phyloP scores from a whole-genome alignment of 2,329 filamentous ascomycete genomes.

The Didymella pinodella region DNA sequence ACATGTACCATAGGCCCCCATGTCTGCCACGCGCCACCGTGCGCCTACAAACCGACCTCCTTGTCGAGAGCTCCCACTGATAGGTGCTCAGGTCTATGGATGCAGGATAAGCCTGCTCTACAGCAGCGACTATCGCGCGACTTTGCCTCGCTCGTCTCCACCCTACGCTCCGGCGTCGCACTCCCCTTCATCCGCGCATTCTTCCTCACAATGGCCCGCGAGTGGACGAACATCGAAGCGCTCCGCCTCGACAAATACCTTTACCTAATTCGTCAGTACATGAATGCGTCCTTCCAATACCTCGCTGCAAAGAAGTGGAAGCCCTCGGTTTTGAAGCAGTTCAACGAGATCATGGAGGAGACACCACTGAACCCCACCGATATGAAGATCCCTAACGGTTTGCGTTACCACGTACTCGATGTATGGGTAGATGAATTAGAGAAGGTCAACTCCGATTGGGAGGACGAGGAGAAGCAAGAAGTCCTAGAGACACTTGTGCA shows the following conservation, averaged over 20 bases:
- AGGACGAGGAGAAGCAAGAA: constrained; percentile 42
- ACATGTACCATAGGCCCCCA: neutral
- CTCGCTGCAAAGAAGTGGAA: constrained; percentile 56
- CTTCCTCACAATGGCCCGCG: constrained; percentile 61
- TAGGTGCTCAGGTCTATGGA: constrained; percentile 72
- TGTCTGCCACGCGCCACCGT: neutral
- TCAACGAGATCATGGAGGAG: constrained; percentile 58
- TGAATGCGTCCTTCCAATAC: constrained; percentile 72
- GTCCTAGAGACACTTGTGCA: constrained; percentile 60
- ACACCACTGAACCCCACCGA: constrained; percentile 57
- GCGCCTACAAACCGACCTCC: neutral
- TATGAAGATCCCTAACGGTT: constrained; percentile 76
- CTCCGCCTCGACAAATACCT: constrained; percentile 87
- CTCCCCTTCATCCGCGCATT: constrained; percentile 59
- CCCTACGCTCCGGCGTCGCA: constrained; percentile 59
- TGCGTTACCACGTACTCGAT: constrained; percentile 87
- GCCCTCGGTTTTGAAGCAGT: constrained; percentile 50
- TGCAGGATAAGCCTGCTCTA: constrained; percentile 86
- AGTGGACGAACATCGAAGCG: constrained; percentile 61
- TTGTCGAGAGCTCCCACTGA: constrained; percentile 16
- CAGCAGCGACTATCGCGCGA: constrained; percentile 84
- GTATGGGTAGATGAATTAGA: constrained; percentile 92
- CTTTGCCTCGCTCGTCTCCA: constrained; percentile 73
- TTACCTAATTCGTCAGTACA: constrained; percentile 78
- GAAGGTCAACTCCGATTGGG: constrained; percentile 64